Evolutionary conservation across 169 alveolate species (phyloP).

Genomic region (Plasmodium vinckei): DNA sequence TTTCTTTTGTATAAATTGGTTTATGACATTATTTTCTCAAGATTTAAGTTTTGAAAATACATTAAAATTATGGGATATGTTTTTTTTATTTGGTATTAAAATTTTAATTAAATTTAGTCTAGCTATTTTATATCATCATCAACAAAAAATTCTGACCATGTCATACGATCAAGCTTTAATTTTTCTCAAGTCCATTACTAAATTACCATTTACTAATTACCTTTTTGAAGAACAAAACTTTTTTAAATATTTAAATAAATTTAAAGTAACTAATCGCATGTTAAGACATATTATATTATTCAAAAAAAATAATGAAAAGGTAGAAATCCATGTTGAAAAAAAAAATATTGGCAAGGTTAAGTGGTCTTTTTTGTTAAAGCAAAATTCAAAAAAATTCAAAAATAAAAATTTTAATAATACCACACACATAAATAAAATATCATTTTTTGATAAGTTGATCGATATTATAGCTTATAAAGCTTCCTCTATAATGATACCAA

Average conservation of each 20-base stretch:
- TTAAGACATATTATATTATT: conserved; percentile 41
- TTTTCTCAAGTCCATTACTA: conserved; percentile 34
- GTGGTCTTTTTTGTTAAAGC: not conserved
- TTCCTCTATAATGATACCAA: too few relatives aligned
- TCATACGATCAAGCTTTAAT: conserved; percentile 58
- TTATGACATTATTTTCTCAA: conserved; percentile 52
- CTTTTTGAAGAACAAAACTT: conserved; percentile 44
- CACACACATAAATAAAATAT: too few relatives aligned
- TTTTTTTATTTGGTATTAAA: conserved; percentile 51
- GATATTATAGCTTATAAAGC: too few relatives aligned
- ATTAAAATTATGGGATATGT: conserved; percentile 48
- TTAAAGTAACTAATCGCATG: conserved; percentile 39
- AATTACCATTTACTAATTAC: conserved; percentile 29
- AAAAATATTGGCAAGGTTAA: conserved; percentile 4
- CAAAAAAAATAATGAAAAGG: conserved; percentile 16
- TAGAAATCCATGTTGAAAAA: conserved; percentile 17
- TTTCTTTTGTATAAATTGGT: conserved; percentile 60
- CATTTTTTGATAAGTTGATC: too few relatives aligned
- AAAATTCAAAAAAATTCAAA: not conserved
- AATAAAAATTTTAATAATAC: too few relatives aligned
- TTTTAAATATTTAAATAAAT: conserved; percentile 15
- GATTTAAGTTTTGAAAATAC: conserved; percentile 60
- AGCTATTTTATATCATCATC: conserved; percentile 23
- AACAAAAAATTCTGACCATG: conserved; percentile 11
- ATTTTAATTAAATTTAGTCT: conserved; percentile 48